Base-by-base conservation (phyloP, 2,329 filamentous ascomycete species). In the Stachybotrys elegans region DNA sequence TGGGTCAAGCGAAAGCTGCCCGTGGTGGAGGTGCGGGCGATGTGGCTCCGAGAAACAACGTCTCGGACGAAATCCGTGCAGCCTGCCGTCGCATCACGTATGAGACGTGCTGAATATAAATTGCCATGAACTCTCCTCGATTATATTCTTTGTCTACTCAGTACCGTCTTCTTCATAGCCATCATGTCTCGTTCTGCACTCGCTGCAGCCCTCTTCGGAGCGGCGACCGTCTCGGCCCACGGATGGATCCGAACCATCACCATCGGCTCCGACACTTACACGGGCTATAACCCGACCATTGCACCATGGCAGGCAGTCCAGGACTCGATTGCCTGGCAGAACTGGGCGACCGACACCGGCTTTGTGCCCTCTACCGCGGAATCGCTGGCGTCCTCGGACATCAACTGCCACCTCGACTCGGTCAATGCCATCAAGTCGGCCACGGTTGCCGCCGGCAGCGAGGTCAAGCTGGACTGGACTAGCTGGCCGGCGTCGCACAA, bases 401-500 rank as follows among this genome's bases (percentile, higher is more conserved):
- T 70, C 43, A 62, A 62, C 52, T 70, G 67, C 52, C 62, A 67
- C 51, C 54, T 57, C n/a, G 57, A 52, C 17, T 62, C 62, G 5
- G 58, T 51, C 12, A 59, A 65, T 37, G 66, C 60, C 5, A 48
- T 48, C 23, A 47, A 49, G 36, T 34, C 39, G 19, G 43, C 40
- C 43, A 23, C 27, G 16, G 48, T 49, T n/a, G 43, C 45, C 12
- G 52, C 54, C 12, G 54, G 54, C 40, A 42, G 45, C 40, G 46
- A 49, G 20, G 34, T 56, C 12, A 47, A 43, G 27, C 43, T 56
- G 19, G 71, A 78, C 56, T 85, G 81, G 82, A 78, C 69, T 45
- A 63, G 65, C 22, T 86, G 81, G 82, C 80, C 81, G 17, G 65
- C 72, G 8, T 73, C 69, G 42, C 71, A 86, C 65, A 71, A 80